These are phyloP conservation scores for Papiliotrema laurentii DNA, from an alignment of 1,284 basidiomycete genomes.

Conservation along the genomic window DNA sequence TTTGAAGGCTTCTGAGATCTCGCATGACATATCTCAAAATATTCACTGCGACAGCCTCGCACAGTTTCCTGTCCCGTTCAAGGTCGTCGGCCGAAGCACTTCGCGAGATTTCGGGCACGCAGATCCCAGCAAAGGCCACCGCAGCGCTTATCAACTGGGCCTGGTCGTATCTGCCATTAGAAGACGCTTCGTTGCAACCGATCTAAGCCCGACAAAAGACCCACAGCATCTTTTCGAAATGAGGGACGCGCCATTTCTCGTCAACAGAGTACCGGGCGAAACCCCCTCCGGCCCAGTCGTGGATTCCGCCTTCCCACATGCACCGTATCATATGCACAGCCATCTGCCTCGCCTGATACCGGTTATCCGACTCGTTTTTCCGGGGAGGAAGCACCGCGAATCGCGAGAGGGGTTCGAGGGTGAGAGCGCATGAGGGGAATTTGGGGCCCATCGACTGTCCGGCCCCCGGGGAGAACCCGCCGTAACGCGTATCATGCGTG, in stretches of 20 bases:
- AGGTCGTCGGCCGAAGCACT: slow-evolving; percentile 5
- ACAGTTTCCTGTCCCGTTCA: slow-evolving; percentile 16
- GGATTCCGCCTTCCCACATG: slow-evolving; percentile 51
- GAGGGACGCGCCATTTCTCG: slow-evolving; percentile 51
- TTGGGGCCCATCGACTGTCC: slow-evolving; percentile 39
- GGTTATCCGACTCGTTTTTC: slow-evolving; percentile 27
- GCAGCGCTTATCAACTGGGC: slow-evolving; percentile 45
- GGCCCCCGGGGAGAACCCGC: slow-evolving; percentile 47
- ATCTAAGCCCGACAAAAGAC: too few species aligned
- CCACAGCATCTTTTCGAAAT: slow-evolving; percentile 54
- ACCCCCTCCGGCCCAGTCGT: slow-evolving; percentile 51
- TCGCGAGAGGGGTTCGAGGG: slow-evolving; percentile 31
- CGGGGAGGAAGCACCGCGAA: slow-evolving; percentile 11
- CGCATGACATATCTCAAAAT: slow-evolving; percentile 48
- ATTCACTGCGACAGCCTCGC: slow-evolving; percentile 33
- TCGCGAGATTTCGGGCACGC: slow-evolving; percentile 5
- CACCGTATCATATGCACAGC: slow-evolving; percentile 33
- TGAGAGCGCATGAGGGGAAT: slow-evolving; percentile 42
- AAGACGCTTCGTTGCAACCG: not conserved
- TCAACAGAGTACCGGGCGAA: slow-evolving; percentile 52
- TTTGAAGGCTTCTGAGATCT: slow-evolving; percentile 43
- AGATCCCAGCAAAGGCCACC: slow-evolving; percentile 31
- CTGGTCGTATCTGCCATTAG: slow-evolving; percentile 46
- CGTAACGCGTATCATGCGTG: slow-evolving; percentile 39
- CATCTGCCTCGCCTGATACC: slow-evolving; percentile 22